Evolutionary conservation across 768 basidiomycete genomes (phyloP).

Genomic region (Rhizopogon rudus): DNA sequence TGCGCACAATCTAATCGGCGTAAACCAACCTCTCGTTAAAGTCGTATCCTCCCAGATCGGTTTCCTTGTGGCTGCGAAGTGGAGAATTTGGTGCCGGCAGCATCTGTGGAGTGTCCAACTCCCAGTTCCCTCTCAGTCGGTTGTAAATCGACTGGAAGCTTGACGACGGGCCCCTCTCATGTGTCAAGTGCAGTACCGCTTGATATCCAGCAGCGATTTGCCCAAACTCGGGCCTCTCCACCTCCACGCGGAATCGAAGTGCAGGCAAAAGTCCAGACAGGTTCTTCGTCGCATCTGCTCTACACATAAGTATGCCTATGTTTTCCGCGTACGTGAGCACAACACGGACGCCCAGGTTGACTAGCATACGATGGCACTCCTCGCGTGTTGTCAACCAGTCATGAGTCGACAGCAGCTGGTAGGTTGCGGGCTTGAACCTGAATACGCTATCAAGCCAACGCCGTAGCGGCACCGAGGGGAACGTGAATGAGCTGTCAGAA

Average conservation of each 20-base stretch:
- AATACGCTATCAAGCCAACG: slow-evolving; percentile 89
- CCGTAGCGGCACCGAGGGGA: slow-evolving; percentile 44
- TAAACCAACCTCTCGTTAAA: slow-evolving; percentile 30
- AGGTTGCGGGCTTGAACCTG: slow-evolving; percentile 69
- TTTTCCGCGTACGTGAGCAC: slow-evolving; percentile 61
- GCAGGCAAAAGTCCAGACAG: slow-evolving; percentile 45
- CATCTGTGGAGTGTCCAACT: slow-evolving; percentile 40
- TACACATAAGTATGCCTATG: slow-evolving; percentile 69
- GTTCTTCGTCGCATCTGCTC: slow-evolving; percentile 62
- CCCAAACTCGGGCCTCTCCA: slow-evolving; percentile 39
- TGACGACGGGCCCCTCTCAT: slow-evolving; percentile 85
- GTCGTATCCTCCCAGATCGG: slow-evolving; percentile 22
- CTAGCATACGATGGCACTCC: slow-evolving; percentile 70
- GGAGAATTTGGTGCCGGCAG: slow-evolving; percentile 11
- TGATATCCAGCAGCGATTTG: slow-evolving; percentile 44
- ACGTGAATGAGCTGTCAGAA: slow-evolving; percentile 41
- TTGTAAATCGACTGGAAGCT: slow-evolving; percentile 74
- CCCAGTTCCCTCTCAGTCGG: slow-evolving; percentile 67
- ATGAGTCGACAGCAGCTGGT: slow-evolving; percentile 51
- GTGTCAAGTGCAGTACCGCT: slow-evolving; percentile 60
- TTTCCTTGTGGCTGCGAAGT: slow-evolving; percentile 24
- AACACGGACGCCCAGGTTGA: slow-evolving; percentile 65
- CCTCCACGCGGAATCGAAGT: slow-evolving; percentile 78
- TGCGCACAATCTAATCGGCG: slow-evolving; percentile 16
- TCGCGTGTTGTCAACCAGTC: slow-evolving; percentile 63